A percentile compares a stretch with the other conserved stretches of the same genome.
phyloP scores from a whole-genome alignment of 2,329 filamentous ascomycete genomes.

The Cladosporium velox region DNA sequence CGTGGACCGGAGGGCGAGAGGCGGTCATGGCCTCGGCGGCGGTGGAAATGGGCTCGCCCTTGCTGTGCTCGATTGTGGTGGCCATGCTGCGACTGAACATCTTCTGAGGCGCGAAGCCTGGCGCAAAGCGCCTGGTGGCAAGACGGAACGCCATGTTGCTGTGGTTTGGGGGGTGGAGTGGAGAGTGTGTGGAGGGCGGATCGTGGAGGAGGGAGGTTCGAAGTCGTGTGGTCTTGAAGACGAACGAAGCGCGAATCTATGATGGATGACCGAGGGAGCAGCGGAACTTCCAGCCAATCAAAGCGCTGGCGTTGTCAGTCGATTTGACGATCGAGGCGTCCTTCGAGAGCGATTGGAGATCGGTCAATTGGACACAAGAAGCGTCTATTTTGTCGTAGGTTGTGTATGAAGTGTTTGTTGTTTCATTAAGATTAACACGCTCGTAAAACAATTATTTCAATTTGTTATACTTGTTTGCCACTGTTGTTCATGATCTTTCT shows the following conservation, averaged over 20 bases:
- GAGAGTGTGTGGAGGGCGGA: constrained; percentile 23
- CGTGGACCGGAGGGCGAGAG: constrained; percentile 40
- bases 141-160: constrained; percentile 40
- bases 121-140: constrained; percentile 39
- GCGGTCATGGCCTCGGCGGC: constrained; percentile 37
- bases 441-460: neutral
- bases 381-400: neutral
- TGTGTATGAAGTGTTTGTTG: neutral
- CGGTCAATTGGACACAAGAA: neutral
- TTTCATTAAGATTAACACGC: neutral
- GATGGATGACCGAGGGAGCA: constrained; percentile 1
- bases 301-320: neutral
- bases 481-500: neutral
- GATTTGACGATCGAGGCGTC: neutral
- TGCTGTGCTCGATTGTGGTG: constrained; percentile 38
- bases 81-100: constrained; percentile 40
- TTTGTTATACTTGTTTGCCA: neutral
- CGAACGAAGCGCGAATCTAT: constrained; percentile 6
- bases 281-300: neutral
- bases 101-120: constrained; percentile 28
- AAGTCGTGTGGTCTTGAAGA: constrained; percentile 6
- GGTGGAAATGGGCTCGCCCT: constrained; percentile 36
- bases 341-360: neutral
- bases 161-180: constrained; percentile 22
- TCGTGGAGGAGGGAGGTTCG: constrained; percentile 15